Evolutionary conservation across 2,329 filamentous ascomycete species (phyloP).

Genomic region (Fusarium veterinarium): DNA sequence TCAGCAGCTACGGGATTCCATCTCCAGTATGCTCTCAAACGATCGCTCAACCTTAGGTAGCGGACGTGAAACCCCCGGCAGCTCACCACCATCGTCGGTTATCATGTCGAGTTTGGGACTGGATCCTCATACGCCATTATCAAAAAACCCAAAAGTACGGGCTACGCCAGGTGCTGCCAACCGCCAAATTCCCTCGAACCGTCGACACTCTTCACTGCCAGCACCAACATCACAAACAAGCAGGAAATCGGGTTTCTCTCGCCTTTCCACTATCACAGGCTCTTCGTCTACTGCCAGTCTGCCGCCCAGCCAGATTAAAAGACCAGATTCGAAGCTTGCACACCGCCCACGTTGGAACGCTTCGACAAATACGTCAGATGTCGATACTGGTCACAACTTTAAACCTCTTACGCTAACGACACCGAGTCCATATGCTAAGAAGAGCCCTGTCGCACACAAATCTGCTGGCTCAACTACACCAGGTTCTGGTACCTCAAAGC

Average conservation of each 20-base stretch:
- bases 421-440: slow-evolving; percentile 67
- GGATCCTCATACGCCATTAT: slow-evolving; percentile 58
- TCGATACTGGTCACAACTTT: slow-evolving; percentile 76
- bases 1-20: slow-evolving; percentile 88
- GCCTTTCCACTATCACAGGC: slow-evolving; percentile 59
- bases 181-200: slow-evolving; percentile 58
- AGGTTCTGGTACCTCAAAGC: slow-evolving; percentile 56
- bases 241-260: slow-evolving; percentile 57
- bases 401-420: slow-evolving; percentile 71
- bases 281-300: slow-evolving; percentile 61
- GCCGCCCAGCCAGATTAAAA: slow-evolving; percentile 54
- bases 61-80: slow-evolving; percentile 76
- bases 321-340: slow-evolving; percentile 59
- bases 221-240: slow-evolving; percentile 54
- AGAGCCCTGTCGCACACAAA: slow-evolving; percentile 54
- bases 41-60: slow-evolving; percentile 79
- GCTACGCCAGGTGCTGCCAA: slow-evolving; percentile 60
- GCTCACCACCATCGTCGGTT: slow-evolving; percentile 71
- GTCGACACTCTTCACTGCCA: slow-evolving; percentile 62
- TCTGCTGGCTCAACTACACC: slow-evolving; percentile 58
- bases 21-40: slow-evolving; percentile 90
- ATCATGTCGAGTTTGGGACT: slow-evolving; percentile 68
- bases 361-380: slow-evolving; percentile 71
- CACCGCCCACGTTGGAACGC: slow-evolving; percentile 79
- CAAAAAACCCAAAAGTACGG: slow-evolving; percentile 58